Evolutionary conservation across 2,329 filamentous ascomycete genomes (phyloP).

Genomic region (Botryotinia calthae): DNA sequence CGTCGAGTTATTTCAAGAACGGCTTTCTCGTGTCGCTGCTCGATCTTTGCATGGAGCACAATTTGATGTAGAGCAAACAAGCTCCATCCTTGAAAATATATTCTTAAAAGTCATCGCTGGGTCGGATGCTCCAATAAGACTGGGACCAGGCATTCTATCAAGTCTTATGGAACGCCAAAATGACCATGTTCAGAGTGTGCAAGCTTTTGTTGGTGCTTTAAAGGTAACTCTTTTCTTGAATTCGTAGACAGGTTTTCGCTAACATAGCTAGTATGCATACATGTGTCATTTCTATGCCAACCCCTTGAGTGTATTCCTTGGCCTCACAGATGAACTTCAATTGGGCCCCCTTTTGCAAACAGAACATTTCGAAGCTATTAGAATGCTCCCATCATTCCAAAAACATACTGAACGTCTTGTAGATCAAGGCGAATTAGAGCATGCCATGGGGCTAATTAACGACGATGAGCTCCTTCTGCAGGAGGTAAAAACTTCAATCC

Average conservation of each 20-base stretch:
- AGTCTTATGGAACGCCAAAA: constrained; percentile 68
- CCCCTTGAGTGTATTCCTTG: constrained; percentile 61
- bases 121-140: constrained; percentile 53
- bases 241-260: constrained; percentile 22
- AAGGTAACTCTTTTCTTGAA: constrained; percentile 48
- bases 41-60: constrained; percentile 66
- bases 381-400: constrained; percentile 68
- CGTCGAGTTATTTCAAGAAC: constrained; percentile 73
- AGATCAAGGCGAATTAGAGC: constrained; percentile 43
- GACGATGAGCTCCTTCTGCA: constrained; percentile 55
- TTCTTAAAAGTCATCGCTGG: constrained; percentile 65
- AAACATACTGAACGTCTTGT: constrained; percentile 50
- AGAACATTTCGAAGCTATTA: constrained; percentile 65
- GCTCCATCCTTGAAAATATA: constrained; percentile 68
- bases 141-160: constrained; percentile 63
- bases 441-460: constrained; percentile 56
- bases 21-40: constrained; percentile 66
- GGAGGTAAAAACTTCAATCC: constrained; percentile 39
- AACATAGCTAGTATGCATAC: constrained; percentile 63
- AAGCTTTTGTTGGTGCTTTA: constrained; percentile 66
- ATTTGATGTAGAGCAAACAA: constrained; percentile 74
- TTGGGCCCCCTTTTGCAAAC: constrained; percentile 46
- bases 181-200: constrained; percentile 74
- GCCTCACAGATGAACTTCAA: constrained; percentile 41
- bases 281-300: constrained; percentile 87